Evolutionary conservation across 2,329 filamentous ascomycete genomes (phyloP).

Genomic region (Botrytis fragariae): DNA sequence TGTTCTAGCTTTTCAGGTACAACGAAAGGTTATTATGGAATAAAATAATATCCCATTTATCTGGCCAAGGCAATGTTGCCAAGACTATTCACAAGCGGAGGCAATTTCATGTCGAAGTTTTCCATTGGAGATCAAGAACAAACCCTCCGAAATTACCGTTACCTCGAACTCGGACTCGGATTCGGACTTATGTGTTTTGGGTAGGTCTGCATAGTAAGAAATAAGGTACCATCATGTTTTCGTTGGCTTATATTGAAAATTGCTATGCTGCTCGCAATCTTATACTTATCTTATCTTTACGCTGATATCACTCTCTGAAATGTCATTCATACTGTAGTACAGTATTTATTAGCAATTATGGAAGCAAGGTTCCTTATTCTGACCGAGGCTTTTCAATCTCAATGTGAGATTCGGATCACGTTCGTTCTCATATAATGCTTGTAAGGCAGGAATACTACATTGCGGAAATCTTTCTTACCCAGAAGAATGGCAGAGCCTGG

Average conservation of each 20-base stretch:
- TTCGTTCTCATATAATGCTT: neutral
- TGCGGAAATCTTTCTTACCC: neutral
- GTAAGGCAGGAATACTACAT: neutral
- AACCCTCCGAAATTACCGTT: conserved; percentile 8
- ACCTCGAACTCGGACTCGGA: conserved; percentile 1
- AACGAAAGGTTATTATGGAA: conserved; percentile 1
- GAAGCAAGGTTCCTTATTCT: neutral
- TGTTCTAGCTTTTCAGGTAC: neutral
- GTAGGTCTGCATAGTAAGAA: neutral
- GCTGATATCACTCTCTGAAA: neutral
- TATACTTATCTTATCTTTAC: neutral
- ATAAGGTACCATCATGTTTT: conserved; percentile 6
- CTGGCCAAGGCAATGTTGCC: neutral
- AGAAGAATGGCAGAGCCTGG: neutral
- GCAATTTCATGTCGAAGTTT: neutral
- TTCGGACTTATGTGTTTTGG: neutral
- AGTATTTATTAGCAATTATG: neutral
- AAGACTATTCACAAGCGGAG: neutral
- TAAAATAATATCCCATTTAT: neutral
- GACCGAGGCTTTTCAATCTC: neutral
- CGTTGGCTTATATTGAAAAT: conserved; percentile 3
- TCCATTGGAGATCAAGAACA: conserved; percentile 1
- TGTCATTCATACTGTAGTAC: neutral
- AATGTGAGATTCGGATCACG: neutral
- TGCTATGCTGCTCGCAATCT: neutral